Base-by-base conservation (phyloP, 352 stramenopile species). In the Phytophthora niederhauseri region DNA sequence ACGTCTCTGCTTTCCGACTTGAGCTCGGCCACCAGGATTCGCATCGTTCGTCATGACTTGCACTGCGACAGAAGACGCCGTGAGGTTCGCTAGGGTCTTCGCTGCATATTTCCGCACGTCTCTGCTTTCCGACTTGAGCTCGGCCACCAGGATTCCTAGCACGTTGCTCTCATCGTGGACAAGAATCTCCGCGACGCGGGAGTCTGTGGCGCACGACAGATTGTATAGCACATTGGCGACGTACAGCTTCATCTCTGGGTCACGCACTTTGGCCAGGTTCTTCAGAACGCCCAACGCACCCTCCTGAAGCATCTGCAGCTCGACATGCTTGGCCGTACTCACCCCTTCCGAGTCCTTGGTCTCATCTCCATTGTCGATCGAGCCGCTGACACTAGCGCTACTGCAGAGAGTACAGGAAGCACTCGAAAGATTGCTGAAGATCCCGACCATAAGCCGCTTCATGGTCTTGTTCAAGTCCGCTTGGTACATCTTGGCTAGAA, bases 181-280 rank as follows among this genome's bases (percentile, higher is more conserved):
- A n/a, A 97, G 75, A 62, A 67, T 49, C 15, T 81, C 70, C 8
- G 72, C 41, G 15, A 89, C 80, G 9, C 68, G 61, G 28, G 85
- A 67, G 20, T 89, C 78, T 14, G 26, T 12, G 53, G 72, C 77
- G 50, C 83, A 93, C 38, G 84, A 87, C 2, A 97, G 57, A 61
- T 97, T 96, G 78, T 89, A 91, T 8, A 96, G 76, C 31, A 89
- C 81, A 51, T 95, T 94, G 43, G 89, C 87, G 1, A 84, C 87
- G 67, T 95, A 95, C 54, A 95, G 76, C 48, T 93, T 93, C 14
- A 89, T 96, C 61, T 95, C 85, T 8, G 84, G 82, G 24, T 95
- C 83, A 20, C 84, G 87, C 11, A 92, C 79, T 56, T 92, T 92
- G 30, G 81, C 77, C 6, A 97, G 72, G 11, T 80, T 78, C 65